Percentiles rank a stretch among this genome's conserved stretches.
Evolutionary conservation across 495 filamentous ascomycete genomes (phyloP).

Genomic region (Bacidia rubella): DNA sequence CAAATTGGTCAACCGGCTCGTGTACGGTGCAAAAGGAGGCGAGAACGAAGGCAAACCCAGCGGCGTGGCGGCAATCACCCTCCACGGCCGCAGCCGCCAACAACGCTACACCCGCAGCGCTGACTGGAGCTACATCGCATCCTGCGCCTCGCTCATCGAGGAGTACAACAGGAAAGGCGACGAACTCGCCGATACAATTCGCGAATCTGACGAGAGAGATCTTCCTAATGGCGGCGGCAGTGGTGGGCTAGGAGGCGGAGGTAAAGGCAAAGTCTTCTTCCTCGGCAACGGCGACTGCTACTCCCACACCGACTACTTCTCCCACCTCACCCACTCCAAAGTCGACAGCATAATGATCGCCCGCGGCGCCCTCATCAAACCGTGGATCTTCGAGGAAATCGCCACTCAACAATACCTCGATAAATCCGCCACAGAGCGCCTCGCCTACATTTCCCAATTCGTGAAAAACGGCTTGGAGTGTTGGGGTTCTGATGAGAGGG

Average conservation of each 20-base stretch:
- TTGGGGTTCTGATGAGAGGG: constrained; percentile 91
- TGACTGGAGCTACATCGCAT: constrained; percentile 87
- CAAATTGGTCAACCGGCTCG: constrained; percentile 69
- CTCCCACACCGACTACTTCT: constrained; percentile 76
- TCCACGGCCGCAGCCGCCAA: constrained; percentile 85
- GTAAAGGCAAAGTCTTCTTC: constrained; percentile 56
- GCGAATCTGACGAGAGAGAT: constrained; percentile 55
- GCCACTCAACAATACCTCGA: constrained; percentile 83
- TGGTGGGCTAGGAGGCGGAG: neutral
- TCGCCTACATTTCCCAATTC: constrained; percentile 78
- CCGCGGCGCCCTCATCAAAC: constrained; percentile 66
- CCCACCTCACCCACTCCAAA: constrained; percentile 58
- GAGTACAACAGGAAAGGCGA: constrained; percentile 52
- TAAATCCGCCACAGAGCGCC: constrained; percentile 76
- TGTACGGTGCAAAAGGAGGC: constrained; percentile 59
- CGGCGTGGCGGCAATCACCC: constrained; percentile 81
- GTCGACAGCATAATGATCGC: constrained; percentile 88
- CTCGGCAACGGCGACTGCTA: constrained; percentile 94
- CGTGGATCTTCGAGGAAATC: constrained; percentile 97
- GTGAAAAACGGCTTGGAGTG: constrained; percentile 77
- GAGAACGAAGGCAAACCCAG: constrained; percentile 48
- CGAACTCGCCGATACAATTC: constrained; percentile 55
- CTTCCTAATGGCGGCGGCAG: constrained; percentile 35
- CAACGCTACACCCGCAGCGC: constrained; percentile 83
- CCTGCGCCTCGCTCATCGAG: constrained; percentile 75